phyloP scores from a whole-genome alignment of 345 rosid species.

The Acer negundo region DNA sequence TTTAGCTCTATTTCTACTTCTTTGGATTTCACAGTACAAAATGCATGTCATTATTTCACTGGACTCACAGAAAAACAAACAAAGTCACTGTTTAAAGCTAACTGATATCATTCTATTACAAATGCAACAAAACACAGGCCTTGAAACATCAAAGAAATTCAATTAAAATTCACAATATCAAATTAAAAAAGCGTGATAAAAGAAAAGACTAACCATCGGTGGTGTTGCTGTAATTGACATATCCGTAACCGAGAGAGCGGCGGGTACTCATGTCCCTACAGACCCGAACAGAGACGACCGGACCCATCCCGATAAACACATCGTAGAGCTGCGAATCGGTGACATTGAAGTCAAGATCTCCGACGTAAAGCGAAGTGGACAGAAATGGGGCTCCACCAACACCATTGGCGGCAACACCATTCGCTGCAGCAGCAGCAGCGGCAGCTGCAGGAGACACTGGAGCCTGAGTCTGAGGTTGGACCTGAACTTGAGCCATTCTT shows the following conservation, averaged over 20 bases:
- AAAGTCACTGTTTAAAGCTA: not conserved
- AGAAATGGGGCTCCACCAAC: constrained; percentile 35
- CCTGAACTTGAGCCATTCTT: constrained; percentile 48
- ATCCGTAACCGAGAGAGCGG: constrained; percentile 49
- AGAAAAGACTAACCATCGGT: constrained; percentile 33
- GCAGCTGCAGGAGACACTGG: constrained; percentile 12
- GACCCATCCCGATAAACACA: constrained; percentile 55
- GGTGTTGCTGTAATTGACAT: constrained; percentile 43
- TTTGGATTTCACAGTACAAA: no score
- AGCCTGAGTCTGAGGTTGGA: constrained; percentile 25
- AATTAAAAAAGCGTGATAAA: not conserved
- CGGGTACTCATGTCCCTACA: constrained; percentile 59
- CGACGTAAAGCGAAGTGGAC: constrained; percentile 70
- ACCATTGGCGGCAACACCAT: constrained; percentile 30
- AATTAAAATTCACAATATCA: not conserved
- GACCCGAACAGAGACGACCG: constrained; percentile 70
- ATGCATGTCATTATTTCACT: not conserved
- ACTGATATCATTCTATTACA: no score
- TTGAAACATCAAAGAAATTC: not conserved
- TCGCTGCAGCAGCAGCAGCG: constrained; percentile 6
- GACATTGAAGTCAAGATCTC: constrained; percentile 69
- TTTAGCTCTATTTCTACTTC: no score
- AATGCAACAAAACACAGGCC: no score
- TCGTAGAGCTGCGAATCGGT: constrained; percentile 76
- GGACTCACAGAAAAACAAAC: not conserved